Evolutionary conservation across 768 basidiomycete genomes (phyloP).

Genomic region (Psilocybe cyanescens): DNA sequence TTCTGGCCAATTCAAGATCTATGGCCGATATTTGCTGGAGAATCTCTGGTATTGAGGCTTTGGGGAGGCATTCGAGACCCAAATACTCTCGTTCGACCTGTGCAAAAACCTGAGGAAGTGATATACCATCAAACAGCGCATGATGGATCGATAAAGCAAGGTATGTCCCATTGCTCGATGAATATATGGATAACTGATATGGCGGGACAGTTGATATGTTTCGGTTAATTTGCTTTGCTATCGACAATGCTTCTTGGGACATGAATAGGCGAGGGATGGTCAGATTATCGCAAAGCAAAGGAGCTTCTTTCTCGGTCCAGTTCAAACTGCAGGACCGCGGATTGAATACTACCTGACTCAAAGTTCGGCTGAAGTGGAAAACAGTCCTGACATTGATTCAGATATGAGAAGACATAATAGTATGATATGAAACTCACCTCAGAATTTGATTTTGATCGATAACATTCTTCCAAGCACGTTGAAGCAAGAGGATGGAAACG

Average conservation of each 20-base stretch:
- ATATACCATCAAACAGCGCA: constrained; percentile 37
- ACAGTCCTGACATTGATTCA: constrained; percentile 28
- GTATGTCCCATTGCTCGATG: constrained; percentile 11
- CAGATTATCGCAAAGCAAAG: neutral
- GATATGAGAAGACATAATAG: neutral
- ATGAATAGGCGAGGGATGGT: constrained; percentile 27
- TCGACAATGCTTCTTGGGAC: constrained; percentile 10
- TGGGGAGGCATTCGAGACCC: constrained; percentile 2
- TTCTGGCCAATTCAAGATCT: constrained; percentile 25
- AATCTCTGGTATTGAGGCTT: constrained; percentile 22
- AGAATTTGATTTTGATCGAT: constrained; percentile 30
- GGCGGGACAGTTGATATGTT: constrained; percentile 28
- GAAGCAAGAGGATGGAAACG: constrained; percentile 26
- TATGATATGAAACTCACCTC: constrained; percentile 20
- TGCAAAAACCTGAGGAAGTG: constrained; percentile 30
- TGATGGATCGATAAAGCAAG: constrained; percentile 37
- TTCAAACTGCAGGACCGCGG: constrained; percentile 13
- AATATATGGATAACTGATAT: constrained; percentile 27
- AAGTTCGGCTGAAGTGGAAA: constrained; percentile 30
- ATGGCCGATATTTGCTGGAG: constrained; percentile 27
- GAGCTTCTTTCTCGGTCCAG: constrained; percentile 22
- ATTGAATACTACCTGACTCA: constrained; percentile 32
- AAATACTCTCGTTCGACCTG: constrained; percentile 31
- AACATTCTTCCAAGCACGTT: constrained; percentile 36
- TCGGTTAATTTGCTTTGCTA: constrained; percentile 31